Base-by-base conservation (phyloP, 2,329 filamentous ascomycete species). In the Microcyclosporella mali region DNA sequence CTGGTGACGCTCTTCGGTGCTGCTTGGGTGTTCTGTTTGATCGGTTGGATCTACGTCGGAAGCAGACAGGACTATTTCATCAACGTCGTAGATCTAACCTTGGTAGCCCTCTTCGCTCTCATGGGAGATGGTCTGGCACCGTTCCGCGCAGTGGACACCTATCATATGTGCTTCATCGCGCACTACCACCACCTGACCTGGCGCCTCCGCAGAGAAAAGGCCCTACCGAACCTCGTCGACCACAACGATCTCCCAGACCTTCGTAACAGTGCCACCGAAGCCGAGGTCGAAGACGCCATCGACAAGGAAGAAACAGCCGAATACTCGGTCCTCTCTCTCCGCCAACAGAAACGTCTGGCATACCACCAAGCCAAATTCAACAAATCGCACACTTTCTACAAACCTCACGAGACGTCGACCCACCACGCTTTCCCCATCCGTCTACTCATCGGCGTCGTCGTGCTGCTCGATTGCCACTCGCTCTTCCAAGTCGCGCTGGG, bases 21-120 rank as follows among this genome's bases (percentile, higher is more conserved):
- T 10, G 85, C 85, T 0, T 94, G 87, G 88, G 87, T 94, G 1
- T 74, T 94, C n/a, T 92, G 90, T 66, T 70, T 94, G 41, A 94
- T 94, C 60, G 73, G 78, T 36, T 94, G 87, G 87, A 86, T 92
- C 59, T 88, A 88, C 50, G 82, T 90, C 15, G 85, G 84, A 15
- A 77, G 79, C 21, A 72, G 74, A 55, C 84, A 90, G 60, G 68
- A 78, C 3, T 90, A 71, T 12, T 67, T 73, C 2, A 64, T 72
- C 12, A 71, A 81, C 49, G 60, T 75, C 14, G 66, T 70, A 15
- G 76, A 84, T 57, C 78, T 77, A 8, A 60, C 76, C 0, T 65
- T 84, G 1, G 80, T 81, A 2, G 78, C 78, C 1, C 58, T 78
- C 9, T 84, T 84, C 54, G 82, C 78, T 2, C 62, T 80, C 3